Evolutionary conservation across 768 basidiomycete genomes (phyloP), one percentile per base, ranked within the genome.

Genomic region (Hygrophorus pudorinus): DNA sequence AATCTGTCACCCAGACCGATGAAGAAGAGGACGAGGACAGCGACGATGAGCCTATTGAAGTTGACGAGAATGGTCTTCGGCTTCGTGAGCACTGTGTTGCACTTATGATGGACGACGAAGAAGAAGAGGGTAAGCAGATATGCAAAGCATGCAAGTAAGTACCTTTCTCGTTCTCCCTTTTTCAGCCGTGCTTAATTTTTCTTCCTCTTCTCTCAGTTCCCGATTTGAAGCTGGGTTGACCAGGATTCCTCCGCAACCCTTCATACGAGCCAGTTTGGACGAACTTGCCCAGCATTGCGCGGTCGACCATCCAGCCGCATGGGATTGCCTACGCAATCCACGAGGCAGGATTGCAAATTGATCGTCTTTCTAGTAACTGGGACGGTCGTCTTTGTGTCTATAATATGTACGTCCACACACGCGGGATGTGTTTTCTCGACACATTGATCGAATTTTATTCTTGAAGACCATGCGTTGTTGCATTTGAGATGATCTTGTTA

Each of bases 61-160:
- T 71, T 34, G 72, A 64, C 11, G 59, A 64, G 4, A 70, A 71
- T 49, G 72, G 71, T 38, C 57, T 32, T 9, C 31, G 29, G 21
- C 18, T 13, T 12, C 41, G 58, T 4, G 53, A 58, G 11, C 21
- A 35, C 6, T 47, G 42, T 10, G 27, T 40, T 18, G 44, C 45
- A 16, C 12, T 13, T 14, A 12, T 47, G 31, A 41, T 47, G 44
- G 63, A 58, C 9, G 57, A 57, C 14, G 58, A 59, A 11, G 60
- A 61, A 4, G 54, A 57, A 31, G 56, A 52, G 18, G 60, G 56
- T 3, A 47, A 48, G 32, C 51, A 63, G 30, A 64, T 62, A 33
- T 81, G 79, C 46, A 61, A 55, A 39, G 60, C 77, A 29, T 81
- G 79, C 71, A 51, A 60, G 79, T 77, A 43, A 58, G 78, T 66